Conservation (phyloP, 257 asterid species). For the Hygrophila difformis region DNA sequence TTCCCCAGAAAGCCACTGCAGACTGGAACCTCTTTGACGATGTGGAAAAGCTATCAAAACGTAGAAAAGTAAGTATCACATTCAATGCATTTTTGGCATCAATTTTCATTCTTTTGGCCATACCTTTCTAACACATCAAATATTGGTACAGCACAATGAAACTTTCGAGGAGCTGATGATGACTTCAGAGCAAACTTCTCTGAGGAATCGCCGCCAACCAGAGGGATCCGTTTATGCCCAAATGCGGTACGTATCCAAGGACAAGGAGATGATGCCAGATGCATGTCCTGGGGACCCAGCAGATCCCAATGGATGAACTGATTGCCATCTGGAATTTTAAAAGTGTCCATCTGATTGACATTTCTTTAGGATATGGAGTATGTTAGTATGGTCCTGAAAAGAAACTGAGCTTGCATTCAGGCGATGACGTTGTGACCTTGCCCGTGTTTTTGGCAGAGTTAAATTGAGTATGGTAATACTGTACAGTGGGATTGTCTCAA, state of each 20-base stretch:
- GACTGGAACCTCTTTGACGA: constrained; percentile 38
- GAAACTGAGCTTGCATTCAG: constrained; percentile 4
- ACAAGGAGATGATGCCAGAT: constrained; percentile 46
- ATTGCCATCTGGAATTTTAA: too few species aligned
- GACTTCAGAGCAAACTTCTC: constrained; percentile 92
- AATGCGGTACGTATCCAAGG: constrained; percentile 62
- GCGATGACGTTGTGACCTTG: constrained; percentile 18
- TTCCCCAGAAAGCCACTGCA: constrained; percentile 45
- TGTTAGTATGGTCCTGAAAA: constrained; percentile 12
- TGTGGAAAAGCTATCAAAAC: constrained; percentile 37
- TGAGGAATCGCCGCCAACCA: constrained; percentile 83
- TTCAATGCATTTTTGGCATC: not conserved
- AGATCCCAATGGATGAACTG: constrained; percentile 35
- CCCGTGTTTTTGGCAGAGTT: too few species aligned
- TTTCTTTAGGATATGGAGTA: not conserved
- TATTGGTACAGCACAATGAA: constrained; percentile 50
- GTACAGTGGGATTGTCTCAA: constrained; percentile 30
- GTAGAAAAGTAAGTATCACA: constrained; percentile 44
- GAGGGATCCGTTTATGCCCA: constrained; percentile 89
- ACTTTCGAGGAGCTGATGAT: constrained; percentile 75
- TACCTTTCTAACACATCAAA: constrained; percentile 12
- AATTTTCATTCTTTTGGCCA: too few species aligned
- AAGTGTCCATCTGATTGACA: too few species aligned
- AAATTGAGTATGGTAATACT: too few species aligned
- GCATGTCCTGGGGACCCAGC: constrained; percentile 32